phyloP scores from a whole-genome alignment of 202 grass and related monocot genomes.

The Thinopyrum obtusiflorum region DNA sequence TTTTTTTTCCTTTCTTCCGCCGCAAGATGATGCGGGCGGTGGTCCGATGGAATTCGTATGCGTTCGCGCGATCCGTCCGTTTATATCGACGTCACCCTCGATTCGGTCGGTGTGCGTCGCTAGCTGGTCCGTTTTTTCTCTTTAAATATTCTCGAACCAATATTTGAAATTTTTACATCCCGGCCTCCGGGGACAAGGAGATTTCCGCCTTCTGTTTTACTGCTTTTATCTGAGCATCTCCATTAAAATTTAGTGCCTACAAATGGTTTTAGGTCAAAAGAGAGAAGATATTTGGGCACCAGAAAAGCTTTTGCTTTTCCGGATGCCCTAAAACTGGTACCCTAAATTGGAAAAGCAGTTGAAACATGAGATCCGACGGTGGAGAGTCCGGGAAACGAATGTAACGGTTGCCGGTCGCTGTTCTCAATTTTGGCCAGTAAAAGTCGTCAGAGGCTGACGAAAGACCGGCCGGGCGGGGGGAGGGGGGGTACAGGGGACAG shows the following conservation, averaged over 20 bases:
- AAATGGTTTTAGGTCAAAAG: no score
- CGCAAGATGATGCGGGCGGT: no score
- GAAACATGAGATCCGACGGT: background rate
- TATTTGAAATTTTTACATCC: no score
- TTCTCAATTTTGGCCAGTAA: background rate
- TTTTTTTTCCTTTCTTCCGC: no score
- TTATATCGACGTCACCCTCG: slow-evolving; percentile 3
- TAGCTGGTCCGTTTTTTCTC: no score
- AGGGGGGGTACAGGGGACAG: background rate
- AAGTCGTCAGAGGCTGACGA: background rate
- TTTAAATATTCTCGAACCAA: no score
- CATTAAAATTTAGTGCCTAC: no score
- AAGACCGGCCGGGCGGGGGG: background rate
- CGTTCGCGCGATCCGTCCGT: slow-evolving; percentile 29
- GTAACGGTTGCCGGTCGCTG: background rate
- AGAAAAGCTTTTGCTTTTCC: no score
- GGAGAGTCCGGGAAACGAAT: background rate
- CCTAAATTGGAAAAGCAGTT: background rate
- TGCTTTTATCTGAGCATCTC: no score
- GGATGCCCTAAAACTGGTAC: background rate
- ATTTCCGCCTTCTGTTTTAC: no score
- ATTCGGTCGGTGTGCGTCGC: background rate
- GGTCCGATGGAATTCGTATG: slow-evolving; percentile 10
- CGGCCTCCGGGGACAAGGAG: no score
- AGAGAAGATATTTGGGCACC: background rate